These are phyloP conservation scores for Teratosphaeria zuluensis DNA, from an alignment of 2,329 filamentous ascomycete species.

Conservation along the genomic window DNA sequence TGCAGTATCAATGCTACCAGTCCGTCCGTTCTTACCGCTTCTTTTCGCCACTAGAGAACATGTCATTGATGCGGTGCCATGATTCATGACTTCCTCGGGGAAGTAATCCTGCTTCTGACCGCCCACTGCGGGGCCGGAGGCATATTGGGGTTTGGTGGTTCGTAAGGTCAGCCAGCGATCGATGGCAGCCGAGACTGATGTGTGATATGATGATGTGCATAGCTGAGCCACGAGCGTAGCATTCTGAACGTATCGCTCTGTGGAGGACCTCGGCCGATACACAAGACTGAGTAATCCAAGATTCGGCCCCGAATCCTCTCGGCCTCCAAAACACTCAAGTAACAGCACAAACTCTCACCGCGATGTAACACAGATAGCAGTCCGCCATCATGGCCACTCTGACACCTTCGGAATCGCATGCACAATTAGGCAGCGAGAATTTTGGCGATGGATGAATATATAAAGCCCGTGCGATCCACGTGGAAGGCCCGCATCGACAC, in stretches of 20 bases:
- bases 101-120: no score
- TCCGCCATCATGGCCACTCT: background rate
- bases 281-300: background rate
- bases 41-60: no score
- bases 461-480: no score
- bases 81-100: no score
- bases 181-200: background rate
- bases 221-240: background rate
- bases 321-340: background rate
- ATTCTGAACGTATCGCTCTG: slow-evolving; percentile 1
- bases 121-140: no score
- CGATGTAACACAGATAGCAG: background rate
- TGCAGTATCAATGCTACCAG: no score
- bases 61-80: no score
- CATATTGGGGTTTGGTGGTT: no score
- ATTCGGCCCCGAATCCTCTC: background rate
- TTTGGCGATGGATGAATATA: no score
- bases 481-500: no score
- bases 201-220: background rate
- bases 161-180: no score
- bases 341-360: background rate
- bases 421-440: background rate
- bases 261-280: background rate
- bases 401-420: background rate
- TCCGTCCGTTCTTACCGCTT: no score